phyloP scores from a whole-genome alignment of 257 asterid genomes.

The Gynochthodes officinalis region DNA sequence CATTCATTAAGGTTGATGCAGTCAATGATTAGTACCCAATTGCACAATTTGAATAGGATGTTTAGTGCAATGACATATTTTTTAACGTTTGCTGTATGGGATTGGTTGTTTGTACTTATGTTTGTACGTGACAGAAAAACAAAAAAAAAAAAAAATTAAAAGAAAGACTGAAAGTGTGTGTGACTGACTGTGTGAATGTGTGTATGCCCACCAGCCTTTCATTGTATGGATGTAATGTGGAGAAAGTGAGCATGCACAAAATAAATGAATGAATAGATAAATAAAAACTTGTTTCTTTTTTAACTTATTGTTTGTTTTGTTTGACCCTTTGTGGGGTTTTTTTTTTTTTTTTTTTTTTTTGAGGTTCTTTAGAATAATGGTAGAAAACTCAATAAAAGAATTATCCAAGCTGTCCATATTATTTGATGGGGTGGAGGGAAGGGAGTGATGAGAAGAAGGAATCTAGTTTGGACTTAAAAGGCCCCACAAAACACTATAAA shows the following conservation, averaged over 20 bases:
- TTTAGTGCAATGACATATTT: not conserved
- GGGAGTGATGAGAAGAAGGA: not conserved
- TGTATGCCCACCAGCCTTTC: not conserved
- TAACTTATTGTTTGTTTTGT: slow-evolving; percentile 11
- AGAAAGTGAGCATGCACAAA: slow-evolving; percentile 9
- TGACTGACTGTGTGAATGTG: no score
- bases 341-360: not conserved
- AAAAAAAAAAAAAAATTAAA: no score
- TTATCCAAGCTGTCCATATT: not conserved
- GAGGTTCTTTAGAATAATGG: not conserved
- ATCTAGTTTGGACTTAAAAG: not conserved
- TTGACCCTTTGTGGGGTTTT: slow-evolving; percentile 5
- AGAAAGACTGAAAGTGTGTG: not conserved
- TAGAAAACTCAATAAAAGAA: not conserved
- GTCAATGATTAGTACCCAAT: slow-evolving; percentile 35
- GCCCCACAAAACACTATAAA: not conserved
- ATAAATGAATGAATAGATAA: slow-evolving; percentile 22
- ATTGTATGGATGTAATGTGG: not conserved
- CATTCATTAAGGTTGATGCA: slow-evolving; percentile 21
- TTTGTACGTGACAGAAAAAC: not conserved
- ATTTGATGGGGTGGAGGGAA: not conserved
- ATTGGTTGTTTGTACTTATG: not conserved
- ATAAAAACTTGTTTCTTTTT: not conserved
- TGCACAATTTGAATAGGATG: not conserved
- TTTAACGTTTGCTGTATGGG: not conserved